phyloP scores from a whole-genome alignment of 768 basidiomycete species.

The Strobilomyces dryophilus region DNA sequence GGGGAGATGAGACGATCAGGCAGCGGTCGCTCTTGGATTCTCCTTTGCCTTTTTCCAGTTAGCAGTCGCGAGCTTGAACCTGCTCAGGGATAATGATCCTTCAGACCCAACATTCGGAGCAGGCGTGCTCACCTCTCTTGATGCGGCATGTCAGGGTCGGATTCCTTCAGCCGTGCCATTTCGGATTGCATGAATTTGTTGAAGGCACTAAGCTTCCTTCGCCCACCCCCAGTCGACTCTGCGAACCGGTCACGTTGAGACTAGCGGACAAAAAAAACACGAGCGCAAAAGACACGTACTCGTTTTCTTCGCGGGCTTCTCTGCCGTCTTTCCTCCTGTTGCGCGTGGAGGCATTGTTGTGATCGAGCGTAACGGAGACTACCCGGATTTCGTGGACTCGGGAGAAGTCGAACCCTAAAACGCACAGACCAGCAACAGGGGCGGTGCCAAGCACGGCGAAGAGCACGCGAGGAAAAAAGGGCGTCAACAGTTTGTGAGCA shows the following conservation, averaged over 20 bases:
- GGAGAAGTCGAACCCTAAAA: slow-evolving; percentile 15
- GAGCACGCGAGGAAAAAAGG: background rate
- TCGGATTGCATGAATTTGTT: slow-evolving; percentile 81
- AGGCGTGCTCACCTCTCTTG: slow-evolving; percentile 55
- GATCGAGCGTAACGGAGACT: slow-evolving; percentile 10
- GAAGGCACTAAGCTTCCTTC: slow-evolving; percentile 65
- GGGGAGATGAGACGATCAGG: slow-evolving; percentile 15
- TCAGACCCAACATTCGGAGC: background rate
- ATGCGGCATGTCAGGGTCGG: slow-evolving; percentile 67
- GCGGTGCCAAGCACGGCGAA: slow-evolving; percentile 14
- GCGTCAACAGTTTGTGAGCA: slow-evolving; percentile 5
- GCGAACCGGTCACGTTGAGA: slow-evolving; percentile 28
- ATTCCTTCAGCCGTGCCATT: slow-evolving; percentile 74
- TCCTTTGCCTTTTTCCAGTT: slow-evolving; percentile 79
- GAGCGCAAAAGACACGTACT: slow-evolving; percentile 36
- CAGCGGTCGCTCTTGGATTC: slow-evolving; percentile 44
- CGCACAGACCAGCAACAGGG: slow-evolving; percentile 32
- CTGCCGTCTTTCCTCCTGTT: slow-evolving; percentile 36
- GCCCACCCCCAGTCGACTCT: slow-evolving; percentile 49
- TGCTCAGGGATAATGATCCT: slow-evolving; percentile 21
- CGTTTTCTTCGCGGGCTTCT: slow-evolving; percentile 50
- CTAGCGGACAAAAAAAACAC: slow-evolving; percentile 9
- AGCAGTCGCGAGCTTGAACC: slow-evolving; percentile 68
- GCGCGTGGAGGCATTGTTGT: slow-evolving; percentile 42
- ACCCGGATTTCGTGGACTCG: slow-evolving; percentile 8